A percentile compares a stretch with the other conserved stretches of the same genome.
Conservation (phyloP, 2,329 filamentous ascomycete species). For the Onygena corvina region DNA sequence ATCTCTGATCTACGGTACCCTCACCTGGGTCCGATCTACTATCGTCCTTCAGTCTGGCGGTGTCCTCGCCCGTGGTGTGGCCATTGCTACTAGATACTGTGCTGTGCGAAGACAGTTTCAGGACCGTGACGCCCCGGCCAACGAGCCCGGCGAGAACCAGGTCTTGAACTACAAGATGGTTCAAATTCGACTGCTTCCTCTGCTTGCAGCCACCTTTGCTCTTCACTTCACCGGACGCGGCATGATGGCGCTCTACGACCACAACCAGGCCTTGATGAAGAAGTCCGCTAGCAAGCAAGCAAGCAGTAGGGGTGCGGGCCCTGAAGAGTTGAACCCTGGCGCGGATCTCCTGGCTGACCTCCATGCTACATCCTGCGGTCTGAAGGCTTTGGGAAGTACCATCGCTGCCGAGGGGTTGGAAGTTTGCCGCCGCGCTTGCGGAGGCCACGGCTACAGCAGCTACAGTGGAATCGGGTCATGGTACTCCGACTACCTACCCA, state of each 20-base stretch:
- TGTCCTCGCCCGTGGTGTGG: constrained; percentile 61
- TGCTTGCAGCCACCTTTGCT: constrained; percentile 64
- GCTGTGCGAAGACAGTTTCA: constrained; percentile 67
- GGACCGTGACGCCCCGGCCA: constrained; percentile 53
- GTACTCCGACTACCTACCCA: constrained; percentile 66
- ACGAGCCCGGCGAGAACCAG: constrained; percentile 53
- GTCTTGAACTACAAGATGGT: constrained; percentile 76
- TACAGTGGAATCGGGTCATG: constrained; percentile 65
- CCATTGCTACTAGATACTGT: constrained; percentile 63
- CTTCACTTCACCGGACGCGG: constrained; percentile 65
- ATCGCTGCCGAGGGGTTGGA: constrained; percentile 64
- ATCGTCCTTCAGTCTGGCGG: constrained; percentile 63
- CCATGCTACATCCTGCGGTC: constrained; percentile 62
- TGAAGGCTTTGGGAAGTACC: constrained; percentile 61
- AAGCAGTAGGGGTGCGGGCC: constrained; percentile 47
- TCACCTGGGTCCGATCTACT: constrained; percentile 62
- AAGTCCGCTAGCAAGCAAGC: constrained; percentile 29
- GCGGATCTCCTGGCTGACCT: constrained; percentile 60
- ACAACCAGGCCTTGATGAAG: constrained; percentile 58
- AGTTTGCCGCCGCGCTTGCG: constrained; percentile 60
- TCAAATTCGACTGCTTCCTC: constrained; percentile 58
- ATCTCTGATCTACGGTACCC: constrained; percentile 59
- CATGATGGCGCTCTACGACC: constrained; percentile 62
- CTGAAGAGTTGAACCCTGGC: constrained; percentile 54
- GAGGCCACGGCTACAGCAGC: constrained; percentile 59